A percentile compares a stretch with the other conserved stretches of the same genome.
Evolutionary conservation across 805 yeast species (phyloP).

Genomic region (Maudiozyma turicensis): DNA sequence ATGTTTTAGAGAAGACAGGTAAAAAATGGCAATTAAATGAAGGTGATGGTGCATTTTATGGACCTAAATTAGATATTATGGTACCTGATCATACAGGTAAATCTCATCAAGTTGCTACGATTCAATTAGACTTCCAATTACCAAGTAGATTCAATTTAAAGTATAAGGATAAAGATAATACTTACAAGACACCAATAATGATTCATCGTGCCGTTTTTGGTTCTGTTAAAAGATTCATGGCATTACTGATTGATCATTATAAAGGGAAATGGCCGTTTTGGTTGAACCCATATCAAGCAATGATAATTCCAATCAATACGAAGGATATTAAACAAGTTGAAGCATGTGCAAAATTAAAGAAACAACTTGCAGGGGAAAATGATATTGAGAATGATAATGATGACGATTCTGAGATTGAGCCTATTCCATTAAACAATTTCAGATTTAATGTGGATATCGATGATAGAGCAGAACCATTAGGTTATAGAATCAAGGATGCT

Average conservation of each 20-base stretch:
- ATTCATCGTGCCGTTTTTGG: constrained; percentile 94
- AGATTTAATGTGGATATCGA: constrained; percentile 72
- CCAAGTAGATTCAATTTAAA: constrained; percentile 74
- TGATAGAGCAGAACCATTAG: constrained; percentile 65
- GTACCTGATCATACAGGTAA: constrained; percentile 73
- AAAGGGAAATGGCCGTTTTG: constrained; percentile 97
- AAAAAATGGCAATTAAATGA: constrained; percentile 61
- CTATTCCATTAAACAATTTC: constrained; percentile 48
- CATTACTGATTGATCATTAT: constrained; percentile 80
- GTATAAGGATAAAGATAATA: constrained; percentile 47
- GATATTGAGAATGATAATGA: constrained; percentile 4
- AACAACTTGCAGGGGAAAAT: constrained; percentile 40
- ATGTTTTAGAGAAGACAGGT: constrained; percentile 47
- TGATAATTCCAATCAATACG: constrained; percentile 69
- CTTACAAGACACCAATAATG: constrained; percentile 72
- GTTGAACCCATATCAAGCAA: constrained; percentile 87
- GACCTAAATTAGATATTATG: constrained; percentile 88
- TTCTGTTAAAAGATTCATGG: constrained; percentile 85
- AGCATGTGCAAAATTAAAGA: constrained; percentile 42
- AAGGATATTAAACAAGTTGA: constrained; percentile 36
- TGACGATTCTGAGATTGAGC: constrained; percentile 24
- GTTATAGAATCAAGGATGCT: constrained; percentile 73
- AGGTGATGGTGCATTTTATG: constrained; percentile 96
- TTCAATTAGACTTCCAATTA: constrained; percentile 89
- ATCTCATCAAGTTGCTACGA: constrained; percentile 88